Conservation (phyloP, 1,284 basidiomycete genomes). For the Cryptococcus floricola region DNA sequence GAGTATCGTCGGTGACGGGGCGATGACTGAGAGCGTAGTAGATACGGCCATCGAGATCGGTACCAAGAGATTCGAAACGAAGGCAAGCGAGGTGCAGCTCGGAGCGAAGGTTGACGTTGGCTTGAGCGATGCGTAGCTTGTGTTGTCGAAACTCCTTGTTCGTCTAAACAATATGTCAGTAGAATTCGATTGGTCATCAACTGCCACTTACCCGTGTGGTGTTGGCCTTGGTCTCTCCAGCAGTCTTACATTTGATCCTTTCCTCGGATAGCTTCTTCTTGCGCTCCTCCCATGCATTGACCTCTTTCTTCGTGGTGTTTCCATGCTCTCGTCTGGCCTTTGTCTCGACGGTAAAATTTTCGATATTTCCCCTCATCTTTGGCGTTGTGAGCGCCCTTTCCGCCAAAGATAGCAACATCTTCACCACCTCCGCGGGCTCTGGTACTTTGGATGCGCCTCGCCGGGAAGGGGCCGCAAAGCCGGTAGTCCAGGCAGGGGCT, state of each 20-base stretch:
- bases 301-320: slow-evolving; percentile 16
- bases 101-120: slow-evolving; percentile 26
- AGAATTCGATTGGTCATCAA: too few relatives aligned
- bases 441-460: slow-evolving; percentile 37
- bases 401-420: slow-evolving; percentile 39
- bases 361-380: slow-evolving; percentile 26
- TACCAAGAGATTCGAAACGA: slow-evolving; percentile 33
- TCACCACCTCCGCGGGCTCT: slow-evolving; percentile 29
- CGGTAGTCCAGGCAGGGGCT: slow-evolving; percentile 28
- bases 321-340: slow-evolving; percentile 18
- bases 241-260: slow-evolving; percentile 22
- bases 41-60: slow-evolving; percentile 34
- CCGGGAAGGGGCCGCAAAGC: slow-evolving; percentile 21
- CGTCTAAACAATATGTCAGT: not conserved
- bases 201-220: slow-evolving; percentile 22
- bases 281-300: slow-evolving; percentile 25
- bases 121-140: slow-evolving; percentile 10
- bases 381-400: slow-evolving; percentile 25
- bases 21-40: slow-evolving; percentile 34
- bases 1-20: slow-evolving; percentile 27
- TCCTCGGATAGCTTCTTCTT: slow-evolving; percentile 34
- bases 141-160: slow-evolving; percentile 9
- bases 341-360: slow-evolving; percentile 15
- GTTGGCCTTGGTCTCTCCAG: slow-evolving; percentile 27
- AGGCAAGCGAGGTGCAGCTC: slow-evolving; percentile 14